Conservation (phyloP, 2,329 filamentous ascomycete species). For the Exophiala sideris region DNA sequence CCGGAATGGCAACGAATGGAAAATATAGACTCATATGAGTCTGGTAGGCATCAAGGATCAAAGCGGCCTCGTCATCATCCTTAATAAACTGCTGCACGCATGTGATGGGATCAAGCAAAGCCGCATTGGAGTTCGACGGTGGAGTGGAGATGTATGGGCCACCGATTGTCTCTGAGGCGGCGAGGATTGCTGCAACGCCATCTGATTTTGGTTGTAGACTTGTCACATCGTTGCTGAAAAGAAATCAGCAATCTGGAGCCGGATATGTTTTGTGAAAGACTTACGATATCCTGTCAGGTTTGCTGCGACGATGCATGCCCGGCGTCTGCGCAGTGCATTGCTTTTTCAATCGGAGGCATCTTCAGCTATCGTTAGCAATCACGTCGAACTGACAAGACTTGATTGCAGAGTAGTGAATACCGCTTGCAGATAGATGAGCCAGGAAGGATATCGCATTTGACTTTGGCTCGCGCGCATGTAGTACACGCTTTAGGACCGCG, state of each 20-base stretch:
- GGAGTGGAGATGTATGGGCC: neutral
- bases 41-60: constrained; percentile 18
- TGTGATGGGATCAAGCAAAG: constrained; percentile 1
- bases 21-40: constrained; percentile 28
- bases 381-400: neutral
- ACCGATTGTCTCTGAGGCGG: constrained; percentile 10
- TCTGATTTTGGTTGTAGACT: constrained; percentile 32
- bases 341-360: constrained; percentile 32
- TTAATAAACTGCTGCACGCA: constrained; percentile 7
- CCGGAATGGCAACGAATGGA: constrained; percentile 30
- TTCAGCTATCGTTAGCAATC: constrained; percentile 8
- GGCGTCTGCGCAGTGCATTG: constrained; percentile 30
- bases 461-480: constrained; percentile 22
- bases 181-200: constrained; percentile 29
- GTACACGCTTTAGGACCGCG: constrained; percentile 21
- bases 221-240: constrained; percentile 21
- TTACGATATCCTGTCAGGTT: no score
- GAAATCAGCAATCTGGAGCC: no score
- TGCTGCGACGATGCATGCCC: constrained; percentile 2
- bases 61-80: constrained; percentile 16
- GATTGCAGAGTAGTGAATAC: constrained; percentile 1
- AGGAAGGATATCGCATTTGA: constrained; percentile 16
- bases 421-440: constrained; percentile 18
- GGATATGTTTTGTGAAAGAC: no score
- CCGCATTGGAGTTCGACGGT: neutral